phyloP scores from a whole-genome alignment of 1,139 yeast genomes.

The Zygoascus sp. region DNA sequence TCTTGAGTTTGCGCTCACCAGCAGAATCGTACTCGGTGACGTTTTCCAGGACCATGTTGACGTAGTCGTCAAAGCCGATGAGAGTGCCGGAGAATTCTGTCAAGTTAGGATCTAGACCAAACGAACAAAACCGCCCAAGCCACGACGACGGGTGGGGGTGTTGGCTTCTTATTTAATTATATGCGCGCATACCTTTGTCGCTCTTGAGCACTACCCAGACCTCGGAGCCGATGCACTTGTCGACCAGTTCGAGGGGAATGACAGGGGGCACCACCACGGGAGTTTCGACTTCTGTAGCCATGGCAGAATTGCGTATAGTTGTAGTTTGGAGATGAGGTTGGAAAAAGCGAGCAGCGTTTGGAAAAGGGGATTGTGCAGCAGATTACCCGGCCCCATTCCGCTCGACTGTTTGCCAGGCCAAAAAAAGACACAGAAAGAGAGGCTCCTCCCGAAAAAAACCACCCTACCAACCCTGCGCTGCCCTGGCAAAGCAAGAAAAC shows the following conservation, averaged over 20 bases:
- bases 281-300: conserved; percentile 11
- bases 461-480: too few relatives aligned
- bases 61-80: conserved; percentile 92
- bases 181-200: conserved; percentile 38
- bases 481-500: too few relatives aligned
- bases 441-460: too few relatives aligned
- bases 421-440: too few relatives aligned
- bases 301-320: conserved; percentile 4
- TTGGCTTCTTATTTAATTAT: too few relatives aligned
- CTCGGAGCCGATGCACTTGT: conserved; percentile 75
- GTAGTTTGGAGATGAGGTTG: not conserved
- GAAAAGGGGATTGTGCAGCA: too few relatives aligned
- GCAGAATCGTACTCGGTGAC: conserved; percentile 59
- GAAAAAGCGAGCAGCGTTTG: too few relatives aligned
- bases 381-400: too few relatives aligned
- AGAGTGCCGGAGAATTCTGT: conserved; percentile 78
- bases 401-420: too few relatives aligned
- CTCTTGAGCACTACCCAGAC: conserved; percentile 76
- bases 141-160: not conserved
- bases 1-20: conserved; percentile 47
- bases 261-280: conserved; percentile 25
- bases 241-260: conserved; percentile 81
- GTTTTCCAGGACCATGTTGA: conserved; percentile 82
- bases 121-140: not conserved
- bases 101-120: not conserved